A percentile compares a stretch with the other conserved stretches of the same genome.
These are phyloP conservation scores for Deinandra increscens DNA, from an alignment of 129 eudicot species.

Conservation along the genomic window DNA sequence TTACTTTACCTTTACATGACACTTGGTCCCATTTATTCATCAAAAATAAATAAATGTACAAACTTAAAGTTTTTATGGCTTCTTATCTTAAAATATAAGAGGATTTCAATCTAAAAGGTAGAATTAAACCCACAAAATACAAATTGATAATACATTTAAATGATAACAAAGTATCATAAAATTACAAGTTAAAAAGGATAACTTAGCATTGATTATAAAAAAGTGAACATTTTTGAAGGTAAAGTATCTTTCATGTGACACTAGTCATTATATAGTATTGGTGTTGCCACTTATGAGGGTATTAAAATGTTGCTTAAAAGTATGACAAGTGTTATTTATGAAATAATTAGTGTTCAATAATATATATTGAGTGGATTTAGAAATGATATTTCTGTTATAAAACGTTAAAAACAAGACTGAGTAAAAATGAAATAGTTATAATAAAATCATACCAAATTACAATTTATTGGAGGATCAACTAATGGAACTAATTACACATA, in stretches of 20 bases:
- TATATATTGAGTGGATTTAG: too few species aligned
- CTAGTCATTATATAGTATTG: background rate
- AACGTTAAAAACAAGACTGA: too few species aligned
- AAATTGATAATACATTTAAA: background rate
- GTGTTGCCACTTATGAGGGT: background rate
- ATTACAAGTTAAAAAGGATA: background rate
- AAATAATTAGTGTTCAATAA: too few species aligned
- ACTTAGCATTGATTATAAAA: background rate
- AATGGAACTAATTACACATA: too few species aligned
- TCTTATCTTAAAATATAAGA: background rate
- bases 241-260: background rate
- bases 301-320: background rate
- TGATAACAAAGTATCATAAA: background rate
- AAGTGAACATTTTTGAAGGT: background rate
- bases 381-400: too few species aligned
- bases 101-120: background rate
- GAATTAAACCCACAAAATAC: background rate
- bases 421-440: too few species aligned
- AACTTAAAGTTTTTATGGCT: background rate
- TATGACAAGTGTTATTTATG: background rate
- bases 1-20: conserved; percentile 20
- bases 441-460: too few species aligned
- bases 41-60: too few species aligned
- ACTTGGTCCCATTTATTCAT: conserved; percentile 21
- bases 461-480: too few species aligned